Percentiles rank a stretch among this genome's conserved stretches.
Evolutionary conservation across 129 eudicot genomes (phyloP).

Genomic region (Chrysanthemum makinoi): DNA sequence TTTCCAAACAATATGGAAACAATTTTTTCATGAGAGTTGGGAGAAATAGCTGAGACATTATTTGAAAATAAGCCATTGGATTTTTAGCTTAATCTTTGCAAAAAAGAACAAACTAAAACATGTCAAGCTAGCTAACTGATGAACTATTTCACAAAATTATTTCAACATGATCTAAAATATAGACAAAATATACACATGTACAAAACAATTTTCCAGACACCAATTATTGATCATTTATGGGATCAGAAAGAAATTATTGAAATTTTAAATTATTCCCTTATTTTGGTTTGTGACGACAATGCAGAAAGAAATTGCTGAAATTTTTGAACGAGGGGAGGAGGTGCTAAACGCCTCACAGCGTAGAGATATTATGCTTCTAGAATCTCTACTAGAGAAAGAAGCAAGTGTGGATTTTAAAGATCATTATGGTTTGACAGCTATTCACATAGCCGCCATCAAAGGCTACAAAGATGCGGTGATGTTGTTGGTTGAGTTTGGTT

Average conservation of each 20-base stretch:
- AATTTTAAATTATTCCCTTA: slow-evolving; percentile 11
- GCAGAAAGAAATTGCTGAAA: slow-evolving; percentile 46
- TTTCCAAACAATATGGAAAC: no score
- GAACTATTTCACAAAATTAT: no score
- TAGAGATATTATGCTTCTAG: slow-evolving; percentile 38
- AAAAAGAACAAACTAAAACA: no score
- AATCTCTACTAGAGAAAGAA: slow-evolving; percentile 59
- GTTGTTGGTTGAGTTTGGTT: slow-evolving; percentile 68
- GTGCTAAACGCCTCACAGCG: slow-evolving; percentile 55
- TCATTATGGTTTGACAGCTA: slow-evolving; percentile 60
- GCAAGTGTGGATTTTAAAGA: slow-evolving; percentile 48
- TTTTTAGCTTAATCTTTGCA: no score
- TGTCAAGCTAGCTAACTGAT: no score
- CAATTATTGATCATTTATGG: no score
- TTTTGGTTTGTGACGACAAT: neutral
- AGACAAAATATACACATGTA: no score
- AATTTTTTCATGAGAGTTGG: no score
- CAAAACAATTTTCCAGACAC: no score
- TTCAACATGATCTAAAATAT: no score
- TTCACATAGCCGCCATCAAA: slow-evolving; percentile 69
- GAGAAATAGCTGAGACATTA: no score
- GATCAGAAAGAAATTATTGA: neutral
- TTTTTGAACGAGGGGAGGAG: slow-evolving; percentile 54
- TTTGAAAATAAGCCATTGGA: no score
- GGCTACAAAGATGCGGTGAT: slow-evolving; percentile 67